A percentile compares a stretch with the other conserved stretches of the same genome.
Evolutionary conservation across 2,329 filamentous ascomycete species (phyloP).

Genomic region (Paecilomyces dactylethromorphus): DNA sequence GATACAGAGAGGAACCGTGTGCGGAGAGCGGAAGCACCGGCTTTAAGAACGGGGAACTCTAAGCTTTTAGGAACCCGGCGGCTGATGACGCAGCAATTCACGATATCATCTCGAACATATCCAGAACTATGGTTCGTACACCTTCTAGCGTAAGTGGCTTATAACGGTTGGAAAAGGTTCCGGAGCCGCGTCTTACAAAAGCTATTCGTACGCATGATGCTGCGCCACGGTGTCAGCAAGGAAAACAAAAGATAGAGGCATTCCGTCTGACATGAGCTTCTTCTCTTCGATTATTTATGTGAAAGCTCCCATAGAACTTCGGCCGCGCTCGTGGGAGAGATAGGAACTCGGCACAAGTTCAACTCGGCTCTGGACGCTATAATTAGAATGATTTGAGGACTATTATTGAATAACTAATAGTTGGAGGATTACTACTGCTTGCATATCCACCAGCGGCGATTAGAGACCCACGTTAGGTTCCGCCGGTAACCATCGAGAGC

Average conservation of each 20-base stretch:
- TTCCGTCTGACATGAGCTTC: neutral
- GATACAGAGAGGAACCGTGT: neutral
- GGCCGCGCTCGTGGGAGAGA: neutral
- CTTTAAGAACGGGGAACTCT: neutral
- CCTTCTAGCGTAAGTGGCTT: neutral
- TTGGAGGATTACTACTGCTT: neutral
- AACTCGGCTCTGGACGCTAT: neutral
- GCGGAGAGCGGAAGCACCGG: neutral
- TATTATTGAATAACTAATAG: neutral
- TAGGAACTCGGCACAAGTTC: neutral
- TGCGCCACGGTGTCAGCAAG: neutral
- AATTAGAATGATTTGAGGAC: neutral
- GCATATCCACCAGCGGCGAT: neutral
- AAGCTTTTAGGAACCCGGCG: neutral
- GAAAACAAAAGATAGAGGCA: neutral
- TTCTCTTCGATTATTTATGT: neutral
- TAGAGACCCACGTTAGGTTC: neutral
- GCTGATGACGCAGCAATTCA: neutral
- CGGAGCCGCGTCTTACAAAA: neutral
- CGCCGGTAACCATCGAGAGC: neutral
- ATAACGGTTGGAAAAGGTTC: neutral
- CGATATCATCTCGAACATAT: neutral
- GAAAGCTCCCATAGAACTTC: neutral
- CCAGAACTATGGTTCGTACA: neutral
- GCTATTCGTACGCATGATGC: neutral